Conservation (phyloP, 805 yeast genomes). For the Candida oleophila region DNA sequence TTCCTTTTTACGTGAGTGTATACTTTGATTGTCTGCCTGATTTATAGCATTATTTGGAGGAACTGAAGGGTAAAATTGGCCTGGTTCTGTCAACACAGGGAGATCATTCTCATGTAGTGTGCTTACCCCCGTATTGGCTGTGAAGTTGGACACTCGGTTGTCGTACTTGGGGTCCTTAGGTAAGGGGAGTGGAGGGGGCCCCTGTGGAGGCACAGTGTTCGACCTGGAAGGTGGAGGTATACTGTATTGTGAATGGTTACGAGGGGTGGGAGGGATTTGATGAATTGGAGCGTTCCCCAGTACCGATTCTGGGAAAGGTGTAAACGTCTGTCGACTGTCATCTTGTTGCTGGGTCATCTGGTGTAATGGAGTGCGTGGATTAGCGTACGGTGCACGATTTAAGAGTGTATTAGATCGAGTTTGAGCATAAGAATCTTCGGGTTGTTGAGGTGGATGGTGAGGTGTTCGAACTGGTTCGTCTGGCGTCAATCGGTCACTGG, state of each 20-base stretch:
- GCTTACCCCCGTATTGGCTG: slow-evolving; percentile 1
- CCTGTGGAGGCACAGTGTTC: background rate
- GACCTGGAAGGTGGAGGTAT: background rate
- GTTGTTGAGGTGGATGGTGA: background rate
- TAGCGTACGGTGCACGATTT: background rate
- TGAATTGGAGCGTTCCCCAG: background rate
- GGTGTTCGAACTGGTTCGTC: background rate
- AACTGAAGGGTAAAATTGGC: slow-evolving; percentile 6
- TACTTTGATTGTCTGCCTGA: slow-evolving; percentile 16
- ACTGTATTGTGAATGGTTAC: background rate
- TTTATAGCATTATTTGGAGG: slow-evolving; percentile 24
- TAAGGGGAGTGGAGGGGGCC: slow-evolving; percentile 2
- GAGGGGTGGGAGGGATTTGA: background rate
- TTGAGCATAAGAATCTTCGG: background rate
- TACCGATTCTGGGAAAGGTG: background rate
- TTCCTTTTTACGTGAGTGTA: slow-evolving; percentile 19
- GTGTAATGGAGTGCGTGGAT: background rate
- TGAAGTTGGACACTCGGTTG: background rate
- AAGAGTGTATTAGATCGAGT: background rate
- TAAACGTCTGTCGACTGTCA: background rate
- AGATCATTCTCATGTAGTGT: slow-evolving; percentile 9
- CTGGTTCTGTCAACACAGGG: slow-evolving; percentile 10
- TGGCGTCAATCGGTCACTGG: background rate
- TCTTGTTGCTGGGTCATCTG: background rate
- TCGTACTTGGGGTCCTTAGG: slow-evolving; percentile 5